phyloP scores from a whole-genome alignment of 306 rosid genomes.

The Malus domestica region ASM211411v1 NC_041796.1:7567001-7567500 shows the following conservation, averaged over 20 bases:
- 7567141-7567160: slow-evolving; percentile 15
- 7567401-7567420: neutral
- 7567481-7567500: neutral
- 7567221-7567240: slow-evolving; percentile 13
- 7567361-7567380: slow-evolving; percentile 1
- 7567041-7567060: slow-evolving; percentile 26
- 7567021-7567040: slow-evolving; percentile 17
- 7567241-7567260: slow-evolving; percentile 4
- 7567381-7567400: neutral
- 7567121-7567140: slow-evolving; percentile 18
- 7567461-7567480: neutral
- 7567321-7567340: slow-evolving; percentile 17
- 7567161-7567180: slow-evolving; percentile 8
- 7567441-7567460: neutral
- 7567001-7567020: slow-evolving; percentile 26
- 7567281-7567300: slow-evolving; percentile 9
- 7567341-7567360: slow-evolving; percentile 19
- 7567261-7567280: slow-evolving; percentile 7
- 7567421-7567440: neutral
- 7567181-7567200: slow-evolving; percentile 21
- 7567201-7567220: slow-evolving; percentile 23
- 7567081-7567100: slow-evolving; percentile 15
- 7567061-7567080: slow-evolving; percentile 31
- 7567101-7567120: slow-evolving; percentile 18
- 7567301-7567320: slow-evolving; percentile 22